phyloP scores from a whole-genome alignment of 202 grass and related monocot genomes.

The Bolboschoenoplectus hybrid region DNA sequence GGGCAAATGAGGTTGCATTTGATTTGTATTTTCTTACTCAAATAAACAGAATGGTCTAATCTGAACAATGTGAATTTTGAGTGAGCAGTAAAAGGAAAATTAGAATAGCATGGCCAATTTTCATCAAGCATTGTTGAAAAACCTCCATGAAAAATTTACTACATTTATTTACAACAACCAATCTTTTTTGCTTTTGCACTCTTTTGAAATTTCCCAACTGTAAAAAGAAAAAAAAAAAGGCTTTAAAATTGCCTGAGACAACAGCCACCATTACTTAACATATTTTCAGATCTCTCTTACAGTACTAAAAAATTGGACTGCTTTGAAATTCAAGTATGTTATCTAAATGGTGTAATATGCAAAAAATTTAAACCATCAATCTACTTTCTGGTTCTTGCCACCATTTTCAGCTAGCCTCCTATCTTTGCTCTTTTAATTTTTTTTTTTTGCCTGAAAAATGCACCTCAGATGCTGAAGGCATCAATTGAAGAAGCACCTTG shows the following conservation, averaged over 20 bases:
- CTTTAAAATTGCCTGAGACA: background rate
- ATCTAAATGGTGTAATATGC: background rate
- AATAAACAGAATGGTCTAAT: background rate
- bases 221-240: background rate
- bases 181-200: background rate
- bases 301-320: background rate
- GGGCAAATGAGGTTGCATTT: background rate
- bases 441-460: background rate
- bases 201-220: background rate
- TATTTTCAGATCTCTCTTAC: conserved; percentile 10
- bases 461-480: background rate
- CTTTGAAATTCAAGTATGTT: conserved; percentile 4
- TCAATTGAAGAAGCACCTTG: background rate
- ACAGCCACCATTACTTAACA: background rate
- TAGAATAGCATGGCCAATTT: background rate
- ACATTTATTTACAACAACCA: background rate
- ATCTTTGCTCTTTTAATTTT: background rate
- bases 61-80: background rate
- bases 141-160: background rate
- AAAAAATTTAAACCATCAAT: background rate
- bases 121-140: background rate
- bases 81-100: background rate
- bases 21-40: background rate
- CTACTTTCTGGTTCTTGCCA: background rate
- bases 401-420: background rate